phyloP scores from a whole-genome alignment of 257 asterid genomes.

The Nicotiana attenuata region DNA sequence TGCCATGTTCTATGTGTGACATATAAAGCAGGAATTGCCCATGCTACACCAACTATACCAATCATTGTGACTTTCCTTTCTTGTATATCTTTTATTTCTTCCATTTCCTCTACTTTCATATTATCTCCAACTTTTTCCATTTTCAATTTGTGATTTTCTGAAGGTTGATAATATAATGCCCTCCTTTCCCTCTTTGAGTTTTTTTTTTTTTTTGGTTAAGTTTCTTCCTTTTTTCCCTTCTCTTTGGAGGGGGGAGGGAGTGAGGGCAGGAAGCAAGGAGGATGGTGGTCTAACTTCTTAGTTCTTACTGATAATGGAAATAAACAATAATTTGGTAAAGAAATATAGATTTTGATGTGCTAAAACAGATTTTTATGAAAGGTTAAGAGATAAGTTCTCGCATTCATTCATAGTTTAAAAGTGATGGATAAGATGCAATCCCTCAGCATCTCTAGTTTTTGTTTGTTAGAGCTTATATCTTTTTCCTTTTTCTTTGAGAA shows the following conservation, averaged over 20 bases:
- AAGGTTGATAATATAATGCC: conserved; percentile 6
- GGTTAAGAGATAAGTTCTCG: not conserved
- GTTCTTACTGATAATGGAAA: not conserved
- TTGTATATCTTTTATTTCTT: conserved; percentile 8
- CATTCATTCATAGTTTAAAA: not conserved
- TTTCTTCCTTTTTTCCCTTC: no score
- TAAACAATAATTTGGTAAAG: not conserved
- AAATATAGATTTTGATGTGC: not conserved
- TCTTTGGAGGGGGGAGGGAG: conserved; percentile 1
- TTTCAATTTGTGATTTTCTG: not conserved
- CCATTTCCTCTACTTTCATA: conserved; percentile 6
- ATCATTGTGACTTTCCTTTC: conserved; percentile 8
- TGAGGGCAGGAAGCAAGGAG: not conserved
- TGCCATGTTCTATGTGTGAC: conserved; percentile 11
- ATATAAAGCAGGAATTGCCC: conserved; percentile 8
- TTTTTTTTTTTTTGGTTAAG: not conserved
- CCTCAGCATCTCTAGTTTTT: not conserved
- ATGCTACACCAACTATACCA: not conserved
- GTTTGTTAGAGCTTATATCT: not conserved
- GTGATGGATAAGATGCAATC: conserved; percentile 2
- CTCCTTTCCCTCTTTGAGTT: not conserved
- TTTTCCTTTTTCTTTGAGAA: not conserved
- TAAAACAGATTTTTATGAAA: not conserved
- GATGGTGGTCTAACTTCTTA: not conserved
- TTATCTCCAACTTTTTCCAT: conserved; percentile 5